phyloP scores from a whole-genome alignment of 306 rosid genomes.

The Vigna mungo region DNA sequence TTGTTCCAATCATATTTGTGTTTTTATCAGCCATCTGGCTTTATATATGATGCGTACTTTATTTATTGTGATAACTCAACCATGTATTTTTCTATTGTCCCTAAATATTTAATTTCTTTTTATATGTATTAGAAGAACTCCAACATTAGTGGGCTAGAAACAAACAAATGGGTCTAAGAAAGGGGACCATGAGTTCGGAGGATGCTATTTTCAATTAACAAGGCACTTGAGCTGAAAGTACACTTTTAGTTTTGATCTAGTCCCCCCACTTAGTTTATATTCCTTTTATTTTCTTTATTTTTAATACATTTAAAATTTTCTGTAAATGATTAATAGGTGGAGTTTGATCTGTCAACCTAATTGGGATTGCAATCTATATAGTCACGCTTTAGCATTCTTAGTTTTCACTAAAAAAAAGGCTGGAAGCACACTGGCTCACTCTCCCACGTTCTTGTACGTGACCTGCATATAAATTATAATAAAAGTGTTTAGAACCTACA shows the following conservation, averaged over 20 bases:
- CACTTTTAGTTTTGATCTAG: background rate
- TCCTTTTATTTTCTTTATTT: too few species aligned
- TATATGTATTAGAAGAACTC: background rate
- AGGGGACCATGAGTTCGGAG: background rate
- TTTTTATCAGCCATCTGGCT: background rate
- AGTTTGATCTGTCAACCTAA: too few species aligned
- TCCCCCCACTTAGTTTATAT: too few species aligned
- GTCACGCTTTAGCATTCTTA: too few species aligned
- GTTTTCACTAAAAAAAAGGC: too few species aligned
- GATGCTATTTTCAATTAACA: background rate
- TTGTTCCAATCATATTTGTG: background rate
- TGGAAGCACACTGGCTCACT: background rate
- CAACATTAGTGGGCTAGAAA: background rate
- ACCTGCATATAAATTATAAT: background rate
- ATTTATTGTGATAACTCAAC: background rate
- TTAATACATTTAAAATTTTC: too few species aligned
- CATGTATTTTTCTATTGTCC: conserved; percentile 10
- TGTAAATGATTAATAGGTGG: too few species aligned
- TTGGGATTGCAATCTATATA: too few species aligned
- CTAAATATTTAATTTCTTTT: background rate
- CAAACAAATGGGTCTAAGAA: background rate
- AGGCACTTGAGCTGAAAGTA: background rate
- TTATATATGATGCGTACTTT: background rate
- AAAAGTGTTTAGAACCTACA: background rate
- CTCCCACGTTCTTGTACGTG: background rate